A percentile compares a stretch with the other conserved stretches of the same genome.
Conservation (phyloP, 2,329 filamentous ascomycete genomes). For the Ophidiomyces ophidiicola region DNA sequence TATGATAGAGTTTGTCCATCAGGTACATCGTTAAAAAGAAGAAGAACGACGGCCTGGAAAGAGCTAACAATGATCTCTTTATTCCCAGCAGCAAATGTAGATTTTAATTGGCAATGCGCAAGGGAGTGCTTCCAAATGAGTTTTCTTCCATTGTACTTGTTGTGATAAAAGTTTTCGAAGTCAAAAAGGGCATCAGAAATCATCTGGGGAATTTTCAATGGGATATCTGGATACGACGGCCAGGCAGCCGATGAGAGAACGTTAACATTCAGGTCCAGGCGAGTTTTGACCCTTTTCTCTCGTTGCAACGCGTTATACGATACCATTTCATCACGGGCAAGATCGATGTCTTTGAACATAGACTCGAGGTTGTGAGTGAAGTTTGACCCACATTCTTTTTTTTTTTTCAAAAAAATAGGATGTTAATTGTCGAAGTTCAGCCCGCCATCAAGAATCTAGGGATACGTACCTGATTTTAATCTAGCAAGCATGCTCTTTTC, state of each 20-base stretch:
- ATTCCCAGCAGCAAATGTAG: conserved; percentile 61
- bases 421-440: conserved; percentile 3
- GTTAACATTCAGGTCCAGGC: conserved; percentile 68
- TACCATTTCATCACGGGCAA: conserved; percentile 85
- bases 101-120: conserved; percentile 79
- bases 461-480: conserved; percentile 55
- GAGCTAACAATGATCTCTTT: conserved; percentile 87
- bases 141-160: conserved; percentile 76
- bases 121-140: conserved; percentile 86
- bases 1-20: conserved; percentile 58
- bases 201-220: conserved; percentile 60
- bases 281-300: conserved; percentile 45
- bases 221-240: conserved; percentile 75
- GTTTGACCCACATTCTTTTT: conserved; percentile 70
- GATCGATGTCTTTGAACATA: conserved; percentile 98
- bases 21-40: conserved; percentile 70
- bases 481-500: conserved; percentile 91
- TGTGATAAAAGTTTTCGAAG: conserved; percentile 77
- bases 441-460: conserved; percentile 1
- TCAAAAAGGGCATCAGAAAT: conserved; percentile 64
- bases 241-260: conserved; percentile 85
- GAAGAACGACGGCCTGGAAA: conserved; percentile 80
- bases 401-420: conserved; percentile 10
- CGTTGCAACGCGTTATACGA: conserved; percentile 62
- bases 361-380: conserved; percentile 97